Base-by-base conservation (phyloP, 371 early-diverging fungal genomes). In the Dentiscutata heterogama region DNA sequence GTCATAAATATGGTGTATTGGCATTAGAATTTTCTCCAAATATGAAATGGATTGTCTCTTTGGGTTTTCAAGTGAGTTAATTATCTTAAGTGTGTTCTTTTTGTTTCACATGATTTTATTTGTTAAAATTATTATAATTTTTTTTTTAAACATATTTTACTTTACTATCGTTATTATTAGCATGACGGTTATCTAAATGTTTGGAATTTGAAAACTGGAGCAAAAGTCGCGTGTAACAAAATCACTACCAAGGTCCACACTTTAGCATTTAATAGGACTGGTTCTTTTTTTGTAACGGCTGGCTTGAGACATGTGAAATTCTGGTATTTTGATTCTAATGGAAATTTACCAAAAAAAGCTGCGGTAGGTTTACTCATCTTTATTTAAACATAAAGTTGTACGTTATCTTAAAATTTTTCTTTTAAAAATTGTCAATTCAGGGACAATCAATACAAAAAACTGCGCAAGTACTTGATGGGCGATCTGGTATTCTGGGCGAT, bases 111-210 rank as follows among this genome's bases (percentile, higher is more conserved):
- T 77, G 7, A n/a, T 2, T n/a, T 8, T 16, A 75, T 39, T 29
- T 53, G 18, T 7, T 75, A 25, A 20, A 2, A 22, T n/a, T n/a
- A n/a, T n/a, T n/a, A 35, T 16, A 25, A 27, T 56, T 74, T 35
- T 35, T 53, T 22, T 22, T 18, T 71, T 25, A 51, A 39, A 46
- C 27, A n/a, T 70, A 65, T 64, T 20, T 70, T 22, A 18, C 71
- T 13, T 54, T n/a, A 18, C 51, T 53, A 68, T 70, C 11, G 10
- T 70, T 73, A 67, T 27, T 54, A 54, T 20, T 87, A 95, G 93
- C 95, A 95, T 83, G 96, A 96, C 85, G 96, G 95, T 0, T 93
- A 90, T 83, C 83, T 95, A 31, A 91, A 94, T 83, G 91, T 95
- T 35, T 96, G 96, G 96, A 91, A 95, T 84, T 95, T 95, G 94